Evolutionary conservation across 2,329 filamentous ascomycete genomes (phyloP), one percentile per base, ranked within the genome.

Genomic region (Scopulariopsis brevicaulis): DNA sequence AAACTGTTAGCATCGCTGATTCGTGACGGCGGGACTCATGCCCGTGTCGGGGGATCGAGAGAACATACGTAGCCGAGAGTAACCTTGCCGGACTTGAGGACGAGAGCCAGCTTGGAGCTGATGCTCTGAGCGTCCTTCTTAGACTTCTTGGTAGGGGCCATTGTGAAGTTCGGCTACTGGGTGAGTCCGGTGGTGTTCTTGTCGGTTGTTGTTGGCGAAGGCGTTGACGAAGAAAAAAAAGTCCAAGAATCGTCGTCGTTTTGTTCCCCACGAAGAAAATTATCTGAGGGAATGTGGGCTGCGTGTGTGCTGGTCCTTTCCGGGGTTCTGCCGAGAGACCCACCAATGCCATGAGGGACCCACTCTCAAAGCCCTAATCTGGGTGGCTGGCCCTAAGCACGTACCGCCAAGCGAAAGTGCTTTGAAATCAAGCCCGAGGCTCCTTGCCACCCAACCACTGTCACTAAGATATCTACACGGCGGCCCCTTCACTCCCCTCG

Each of bases 81-180:
- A 81, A 96, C 90, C 75, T 89, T 88, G 70, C 83, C 82, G 64
- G 76, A 80, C 77, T 83, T 84, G 77, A 84, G 81, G 63, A 83
- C 80, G 71, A 83, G 76, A 69, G 79, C 80, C 65, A 83, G 74
- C 73, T 79, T 80, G 72, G 77, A 79, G 75, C 79, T 81, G 74
- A 81, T 78, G 73, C 74, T 85, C 80, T 91, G 87, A 71, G 88
- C 84, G 77, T 90, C 86, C 81, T 92, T 95, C 85, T 89, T 93
- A 76, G 74, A 80, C 78, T 89, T 89, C 85, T 90, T 91, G 72
- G 82, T 74, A 70, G 78, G 77, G 70, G 80, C 81, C 81, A 84
- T 87, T 82, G 75, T 80, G 79, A 75, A 67, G 66, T 80, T 73
- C n/a, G 55, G 52, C 24, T 32, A 24, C 24, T 40, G 28, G 55